Conservation (phyloP, 495 filamentous ascomycete species). For the Letharia columbiana region DNA sequence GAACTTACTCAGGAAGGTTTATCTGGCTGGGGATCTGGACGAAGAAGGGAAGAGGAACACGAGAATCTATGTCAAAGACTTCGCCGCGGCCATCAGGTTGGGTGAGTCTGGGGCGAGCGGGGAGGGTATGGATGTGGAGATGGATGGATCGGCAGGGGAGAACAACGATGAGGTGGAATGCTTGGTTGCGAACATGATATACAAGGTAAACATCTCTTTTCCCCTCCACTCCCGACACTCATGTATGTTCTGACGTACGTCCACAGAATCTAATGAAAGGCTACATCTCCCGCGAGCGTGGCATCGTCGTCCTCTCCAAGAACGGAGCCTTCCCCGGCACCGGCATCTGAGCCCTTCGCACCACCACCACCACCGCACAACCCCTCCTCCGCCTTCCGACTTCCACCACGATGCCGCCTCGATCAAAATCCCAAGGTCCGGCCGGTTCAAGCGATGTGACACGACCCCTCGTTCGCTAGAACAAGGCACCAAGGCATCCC, state of each 20-base stretch:
- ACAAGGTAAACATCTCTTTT: conserved; percentile 60
- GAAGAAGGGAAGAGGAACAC: conserved; percentile 66
- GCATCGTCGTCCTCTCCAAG: conserved; percentile 85
- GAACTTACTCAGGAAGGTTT: conserved; percentile 86
- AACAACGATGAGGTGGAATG: conserved; percentile 95
- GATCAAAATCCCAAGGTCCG: background rate
- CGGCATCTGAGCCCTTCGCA: conserved; percentile 52
- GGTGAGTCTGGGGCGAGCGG: conserved; percentile 47
- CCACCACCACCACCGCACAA: background rate
- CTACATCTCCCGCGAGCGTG: conserved; percentile 85
- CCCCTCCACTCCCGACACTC: background rate
- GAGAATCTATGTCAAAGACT: conserved; percentile 72
- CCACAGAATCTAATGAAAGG: conserved; percentile 86
- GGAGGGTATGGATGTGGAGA: conserved; percentile 55
- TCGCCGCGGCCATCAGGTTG: conserved; percentile 55
- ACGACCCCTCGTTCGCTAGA: background rate
- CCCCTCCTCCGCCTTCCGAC: conserved; percentile 5
- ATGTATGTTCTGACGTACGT: conserved; percentile 6
- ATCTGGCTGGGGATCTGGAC: conserved; percentile 69
- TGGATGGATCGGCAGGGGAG: conserved; percentile 50
- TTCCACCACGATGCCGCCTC: background rate
- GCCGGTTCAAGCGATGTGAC: too few species aligned
- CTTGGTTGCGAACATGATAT: conserved; percentile 86
- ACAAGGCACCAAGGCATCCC: conserved; percentile 14
- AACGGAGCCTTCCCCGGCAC: conserved; percentile 92